Base-by-base conservation (phyloP, 345 rosid genomes). In the Brassica rapa region DNA sequence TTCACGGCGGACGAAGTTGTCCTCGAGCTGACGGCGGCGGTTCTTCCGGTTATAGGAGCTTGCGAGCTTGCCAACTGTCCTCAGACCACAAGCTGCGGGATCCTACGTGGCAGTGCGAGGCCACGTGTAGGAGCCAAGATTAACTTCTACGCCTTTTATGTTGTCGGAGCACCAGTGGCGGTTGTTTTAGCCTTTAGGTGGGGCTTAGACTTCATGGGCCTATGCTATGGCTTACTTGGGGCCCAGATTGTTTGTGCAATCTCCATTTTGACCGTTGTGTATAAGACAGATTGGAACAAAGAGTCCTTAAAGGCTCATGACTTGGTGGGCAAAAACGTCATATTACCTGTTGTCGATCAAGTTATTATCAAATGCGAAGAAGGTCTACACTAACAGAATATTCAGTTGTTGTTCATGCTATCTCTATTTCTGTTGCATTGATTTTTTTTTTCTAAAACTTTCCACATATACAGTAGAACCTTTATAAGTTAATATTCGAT, bases 51-150 rank as follows among this genome's bases (percentile, higher is more conserved):
- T 66, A 83, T 94, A 35, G 98, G 98, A 57, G 19, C 93, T 9
- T 94, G 97, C 72, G 98, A 94, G 86, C 84, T 94, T 14, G 96
- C 90, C 37, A 94, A 94, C 75, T 92, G 93, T 65, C 97, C 98
- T 8, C 98, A 94, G 70, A 94, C 98, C 59, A 88, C 97, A 29
- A 85, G 97, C 51, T 92, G 97, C 39, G 98, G 98, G 75, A 90
- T 92, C 46, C 78, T 92, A 2, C 84, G 93, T 82, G 97, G 97
- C 30, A 84, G 91, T 57, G 97, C 97, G 1, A 83, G 95, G 88
- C 95, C 97, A 19, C 85, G 88, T 24, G 73, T 84, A 32, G 95
- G 92, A 2, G 97, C 92, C 4, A 86, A 79, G 9, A 85, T 92
- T 74, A 90, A 90, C 71, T 86, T 92, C 65, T 89, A 85, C 85